These are phyloP conservation scores for Phialocephala sp. DNA, from an alignment of 2,329 filamentous ascomycete species.

Conservation along the genomic window DNA sequence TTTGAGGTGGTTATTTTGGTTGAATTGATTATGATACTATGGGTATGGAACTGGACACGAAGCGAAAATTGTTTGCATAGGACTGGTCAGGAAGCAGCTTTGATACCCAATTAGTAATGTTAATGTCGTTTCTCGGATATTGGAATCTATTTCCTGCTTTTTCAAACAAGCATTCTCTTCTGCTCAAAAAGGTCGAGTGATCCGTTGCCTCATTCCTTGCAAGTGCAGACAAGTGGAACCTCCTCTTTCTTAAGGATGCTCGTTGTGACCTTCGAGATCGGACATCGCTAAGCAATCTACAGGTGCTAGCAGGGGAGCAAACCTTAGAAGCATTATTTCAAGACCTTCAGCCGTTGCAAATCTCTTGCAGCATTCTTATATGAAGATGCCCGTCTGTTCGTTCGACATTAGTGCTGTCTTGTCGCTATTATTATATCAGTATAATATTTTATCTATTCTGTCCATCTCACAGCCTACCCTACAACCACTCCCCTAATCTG, in stretches of 20 bases:
- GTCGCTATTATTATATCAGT: too few species aligned
- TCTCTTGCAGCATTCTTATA: background rate
- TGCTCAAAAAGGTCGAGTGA: background rate
- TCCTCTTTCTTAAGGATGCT: background rate
- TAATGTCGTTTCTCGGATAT: background rate
- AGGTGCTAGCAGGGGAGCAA: background rate
- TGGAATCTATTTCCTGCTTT: background rate
- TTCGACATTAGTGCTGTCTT: too few species aligned
- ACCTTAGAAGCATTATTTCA: background rate
- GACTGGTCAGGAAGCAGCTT: background rate
- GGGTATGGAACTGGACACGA: background rate
- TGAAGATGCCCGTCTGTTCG: too few species aligned
- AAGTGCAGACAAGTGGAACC: background rate
- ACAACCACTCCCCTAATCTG: too few species aligned
- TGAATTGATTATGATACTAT: conserved; percentile 44
- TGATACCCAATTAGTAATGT: conserved; percentile 14
- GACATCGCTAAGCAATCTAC: background rate
- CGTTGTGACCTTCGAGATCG: background rate
- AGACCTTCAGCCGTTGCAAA: background rate
- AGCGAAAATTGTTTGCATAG: conserved; percentile 5
- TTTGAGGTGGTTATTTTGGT: conserved; percentile 84
- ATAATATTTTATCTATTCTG: too few species aligned
- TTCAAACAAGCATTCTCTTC: background rate
- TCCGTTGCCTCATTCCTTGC: background rate
- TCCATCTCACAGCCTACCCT: too few species aligned